These are phyloP conservation scores for Leccinum pseudoinsigne DNA, from an alignment of 1,284 basidiomycete genomes.

Conservation along the genomic window DNA sequence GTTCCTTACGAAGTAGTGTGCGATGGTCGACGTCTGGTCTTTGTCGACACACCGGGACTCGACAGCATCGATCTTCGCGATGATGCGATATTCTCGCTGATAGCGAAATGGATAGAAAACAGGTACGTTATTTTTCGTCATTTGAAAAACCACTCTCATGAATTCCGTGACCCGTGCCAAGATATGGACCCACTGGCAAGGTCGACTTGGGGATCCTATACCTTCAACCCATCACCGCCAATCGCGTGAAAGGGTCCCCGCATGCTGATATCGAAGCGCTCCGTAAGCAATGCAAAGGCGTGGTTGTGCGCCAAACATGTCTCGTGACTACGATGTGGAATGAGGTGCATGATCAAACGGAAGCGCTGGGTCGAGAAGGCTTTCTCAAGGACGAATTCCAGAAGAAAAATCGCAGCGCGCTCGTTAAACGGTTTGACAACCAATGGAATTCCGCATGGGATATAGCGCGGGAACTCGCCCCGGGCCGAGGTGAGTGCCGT, in stretches of 20 bases:
- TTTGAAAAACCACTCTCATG: not conserved
- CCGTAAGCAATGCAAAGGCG: not conserved
- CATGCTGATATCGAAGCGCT: slow-evolving; percentile 1
- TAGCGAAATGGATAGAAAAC: not conserved
- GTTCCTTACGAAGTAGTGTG: not conserved
- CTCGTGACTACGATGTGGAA: slow-evolving; percentile 17
- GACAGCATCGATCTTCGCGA: slow-evolving; percentile 1
- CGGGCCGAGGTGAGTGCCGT: not conserved
- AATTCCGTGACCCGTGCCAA: not conserved
- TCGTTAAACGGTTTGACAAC: slow-evolving; percentile 10
- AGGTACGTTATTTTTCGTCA: not conserved
- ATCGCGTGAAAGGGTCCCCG: slow-evolving; percentile 4
- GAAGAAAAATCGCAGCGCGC: not conserved
- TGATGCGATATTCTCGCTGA: not conserved
- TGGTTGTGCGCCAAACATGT: slow-evolving; percentile 3
- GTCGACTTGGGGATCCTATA: slow-evolving; percentile 8
- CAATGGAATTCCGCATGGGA: not conserved
- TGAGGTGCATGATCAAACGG: slow-evolving; percentile 1
- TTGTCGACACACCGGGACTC: slow-evolving; percentile 17
- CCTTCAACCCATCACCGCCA: slow-evolving; percentile 13
- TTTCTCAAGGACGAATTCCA: slow-evolving; percentile 2
- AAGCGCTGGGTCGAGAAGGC: slow-evolving; percentile 1
- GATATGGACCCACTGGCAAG: not conserved
- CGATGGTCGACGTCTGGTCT: slow-evolving; percentile 1
- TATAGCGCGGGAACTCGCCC: not conserved